Base-by-base conservation (phyloP, 23 red algal genomes). In the Gracilaria vermiculophylla region DNA sequence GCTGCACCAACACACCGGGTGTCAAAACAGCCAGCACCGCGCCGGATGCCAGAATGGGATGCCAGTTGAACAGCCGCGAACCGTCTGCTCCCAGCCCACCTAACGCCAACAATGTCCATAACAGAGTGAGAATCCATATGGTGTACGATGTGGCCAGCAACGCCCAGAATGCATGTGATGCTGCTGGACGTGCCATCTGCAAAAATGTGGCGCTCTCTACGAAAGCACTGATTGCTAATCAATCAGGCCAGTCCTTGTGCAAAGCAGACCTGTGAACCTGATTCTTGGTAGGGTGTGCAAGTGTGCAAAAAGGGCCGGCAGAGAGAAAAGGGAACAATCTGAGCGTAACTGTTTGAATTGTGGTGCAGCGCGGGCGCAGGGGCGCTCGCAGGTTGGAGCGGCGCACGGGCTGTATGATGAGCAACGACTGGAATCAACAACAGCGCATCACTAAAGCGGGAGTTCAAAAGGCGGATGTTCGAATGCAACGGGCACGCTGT, bases 31-130 rank as follows among this genome's bases (percentile, higher is more conserved):
- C 78, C 0, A 82, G 40, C 11, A 82, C 56, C 5, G 78, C 50
- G 1, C 54, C 54, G 11, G 78, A 64, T 5, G 60, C 60, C 23
- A 82, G 35, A 14, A 82, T 17, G 23, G 78, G 78, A 43, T 82
- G 78, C 78, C 78, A 82, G 78, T 82, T 82, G 78, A 82, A 82
- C 53, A 82, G 60, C 0, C 43, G 78, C 55, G 54, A 64, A 27
- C 53, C 78, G 60, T 33, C 41, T 1, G 50, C 41, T 33, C 54
- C 78, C 21, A 82, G 5, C 20, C 78, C 78, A 14, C 78, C 78
- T n/a, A 82, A 27, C 3, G 78, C 23, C 8, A 82, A 65, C 3
- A 62, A 0, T 19, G 43, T 47, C 78, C 78, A 82, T 37, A 82
- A 40, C 53, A 62, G 12, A 4, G 60, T 48, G 31, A 62, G 50